Percentiles rank a stretch among this genome's conserved stretches.
Evolutionary conservation across 2,329 filamentous ascomycete species (phyloP).

Genomic region (Zasmidium citrigriseum): DNA sequence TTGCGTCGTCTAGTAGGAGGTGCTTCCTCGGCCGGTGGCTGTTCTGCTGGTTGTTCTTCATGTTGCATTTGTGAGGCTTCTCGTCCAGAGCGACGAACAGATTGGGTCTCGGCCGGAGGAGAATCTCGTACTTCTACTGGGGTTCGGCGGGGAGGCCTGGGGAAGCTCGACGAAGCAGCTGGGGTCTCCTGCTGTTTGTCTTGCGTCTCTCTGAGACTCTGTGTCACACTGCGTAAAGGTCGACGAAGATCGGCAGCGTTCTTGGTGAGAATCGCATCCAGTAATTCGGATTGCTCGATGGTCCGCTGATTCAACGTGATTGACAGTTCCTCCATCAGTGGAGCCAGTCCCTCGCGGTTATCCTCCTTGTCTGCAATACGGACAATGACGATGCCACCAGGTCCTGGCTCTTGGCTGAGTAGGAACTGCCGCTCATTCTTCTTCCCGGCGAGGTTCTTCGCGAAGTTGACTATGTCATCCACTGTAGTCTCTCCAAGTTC

Average conservation of each 20-base stretch:
- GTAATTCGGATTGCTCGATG: slow-evolving; percentile 86
- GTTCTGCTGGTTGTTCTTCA: slow-evolving; percentile 6
- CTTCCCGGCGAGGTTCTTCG: slow-evolving; percentile 72
- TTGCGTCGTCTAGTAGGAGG: slow-evolving; percentile 6
- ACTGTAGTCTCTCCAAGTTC: slow-evolving; percentile 58
- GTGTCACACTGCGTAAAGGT: slow-evolving; percentile 56
- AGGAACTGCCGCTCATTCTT: slow-evolving; percentile 54
- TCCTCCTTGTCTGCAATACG: slow-evolving; percentile 63
- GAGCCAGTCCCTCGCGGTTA: slow-evolving; percentile 10
- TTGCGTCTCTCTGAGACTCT: background rate
- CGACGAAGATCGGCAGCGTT: slow-evolving; percentile 73
- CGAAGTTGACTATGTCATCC: slow-evolving; percentile 75
- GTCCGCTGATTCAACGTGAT: slow-evolving; percentile 75
- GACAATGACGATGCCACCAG: slow-evolving; percentile 72
- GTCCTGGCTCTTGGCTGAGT: slow-evolving; percentile 31
- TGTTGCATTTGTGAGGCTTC: background rate
- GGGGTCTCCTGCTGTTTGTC: background rate
- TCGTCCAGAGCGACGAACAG: background rate
- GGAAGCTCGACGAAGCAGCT: background rate
- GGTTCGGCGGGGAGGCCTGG: background rate
- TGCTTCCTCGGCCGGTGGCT: slow-evolving; percentile 1
- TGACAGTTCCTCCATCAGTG: slow-evolving; percentile 54
- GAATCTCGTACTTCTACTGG: background rate
- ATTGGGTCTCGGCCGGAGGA: background rate
- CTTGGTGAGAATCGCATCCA: slow-evolving; percentile 83